Evolutionary conservation across 2,329 filamentous ascomycete genomes (phyloP), one percentile per base, ranked within the genome.

Genomic region (Albifimbria verrucaria): DNA sequence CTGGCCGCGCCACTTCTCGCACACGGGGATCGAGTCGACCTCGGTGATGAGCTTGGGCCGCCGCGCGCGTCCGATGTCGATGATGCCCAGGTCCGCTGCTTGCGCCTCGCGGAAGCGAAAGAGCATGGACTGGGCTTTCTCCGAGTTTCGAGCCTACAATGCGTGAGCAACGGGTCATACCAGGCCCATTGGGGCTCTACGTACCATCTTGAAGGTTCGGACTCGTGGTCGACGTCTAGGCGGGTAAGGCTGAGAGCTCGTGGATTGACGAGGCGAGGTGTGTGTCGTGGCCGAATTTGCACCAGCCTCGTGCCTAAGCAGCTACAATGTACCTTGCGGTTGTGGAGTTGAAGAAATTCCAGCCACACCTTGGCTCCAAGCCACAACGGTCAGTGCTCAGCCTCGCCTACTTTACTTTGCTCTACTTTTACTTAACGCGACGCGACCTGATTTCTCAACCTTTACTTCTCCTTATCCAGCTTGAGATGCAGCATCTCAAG

Each of bases 51-150:
- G 83, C 73, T 93, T 95, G 50, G 94, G 94, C 2, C 94, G 91
- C 11, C 92, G 90, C 9, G 91, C 88, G 57, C 92, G 90, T 54
- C 91, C 89, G 24, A 89, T 89, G 77, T 97, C 93, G 74, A 99
- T 90, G 72, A 97, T 97, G 67, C 93, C 93, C 47, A 97, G 83
- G 75, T 97, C 92, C 59, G 92, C 91, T 60, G 93, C 93, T 83
- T 97, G 94, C 64, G 93, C 90, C 68, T 96, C 94, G 72, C 94
- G 91, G 80, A 99, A 99, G 80, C 94, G 93, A 79, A 97, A 99
- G 73, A 99, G 93, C 93, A 99, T 99, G 47, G 92, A 97, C 79
- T 99, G 94, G 66, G 94, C 93, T 74, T 97, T 99, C 82, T 97
- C 93, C 45, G 90, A 93, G 74, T 97, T 97, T 68, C 93, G 93